These are phyloP conservation scores for Nicotiana obtusifolia DNA, from an alignment of 257 asterid genomes.

Conservation along the genomic window DNA sequence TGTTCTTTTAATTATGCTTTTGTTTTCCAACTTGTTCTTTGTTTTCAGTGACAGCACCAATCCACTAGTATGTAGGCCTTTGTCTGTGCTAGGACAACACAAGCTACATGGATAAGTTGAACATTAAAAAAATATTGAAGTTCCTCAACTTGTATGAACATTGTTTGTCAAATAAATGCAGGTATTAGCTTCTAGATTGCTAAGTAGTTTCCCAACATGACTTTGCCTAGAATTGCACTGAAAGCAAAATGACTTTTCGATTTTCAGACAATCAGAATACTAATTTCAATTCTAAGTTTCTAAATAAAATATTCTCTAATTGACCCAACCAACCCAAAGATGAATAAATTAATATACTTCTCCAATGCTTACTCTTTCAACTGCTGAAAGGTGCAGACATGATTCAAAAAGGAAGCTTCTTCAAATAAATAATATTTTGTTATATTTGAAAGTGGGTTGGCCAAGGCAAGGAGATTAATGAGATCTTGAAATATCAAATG, in stretches of 20 bases:
- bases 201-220: neutral
- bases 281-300: neutral
- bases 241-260: neutral
- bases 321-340: neutral
- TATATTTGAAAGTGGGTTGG: constrained; percentile 8
- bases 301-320: neutral
- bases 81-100: neutral
- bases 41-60: neutral
- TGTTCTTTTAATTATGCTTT: neutral
- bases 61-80: neutral
- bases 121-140: neutral
- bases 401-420: neutral
- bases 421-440: neutral
- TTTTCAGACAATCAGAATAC: neutral
- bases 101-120: neutral
- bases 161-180: neutral
- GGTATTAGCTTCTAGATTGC: neutral
- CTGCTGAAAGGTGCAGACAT: neutral
- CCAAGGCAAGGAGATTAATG: neutral
- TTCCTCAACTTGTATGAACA: neutral
- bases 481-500: constrained; percentile 3
- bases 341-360: neutral
- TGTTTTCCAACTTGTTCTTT: neutral
- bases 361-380: neutral
- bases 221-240: neutral